Base-by-base conservation (phyloP, 768 basidiomycete genomes). In the Clitopilus passeckerianus region DNA sequence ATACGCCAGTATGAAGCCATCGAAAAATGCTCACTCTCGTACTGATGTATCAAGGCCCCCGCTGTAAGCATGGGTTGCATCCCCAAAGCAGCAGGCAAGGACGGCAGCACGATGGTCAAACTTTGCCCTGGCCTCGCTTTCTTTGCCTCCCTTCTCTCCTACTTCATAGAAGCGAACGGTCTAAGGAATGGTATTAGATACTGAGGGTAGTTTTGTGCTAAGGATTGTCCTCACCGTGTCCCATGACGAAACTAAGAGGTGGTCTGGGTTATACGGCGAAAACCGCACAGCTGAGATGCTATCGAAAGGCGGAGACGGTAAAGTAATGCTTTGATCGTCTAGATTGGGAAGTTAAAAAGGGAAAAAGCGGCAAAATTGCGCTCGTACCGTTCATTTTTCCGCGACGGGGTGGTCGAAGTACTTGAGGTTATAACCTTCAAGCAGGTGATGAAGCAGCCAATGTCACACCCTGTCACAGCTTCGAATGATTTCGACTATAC, bases 61-160 rank as follows among this genome's bases (percentile, higher is more conserved):
- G 59, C 90, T 94, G 68, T 86, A 98, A 0, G 81, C 94, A 59
- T 84, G 82, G 6, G 74, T 74, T 0, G 77, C 80, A 60, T 91
- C 87, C 1, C 78, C 80, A 71, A 93, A 98, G 57, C 85, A 78
- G 63, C 89, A 89, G 1, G 89, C 83, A n/a, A 98, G 79, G 9
- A 98, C 88, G 0, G 95, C 91, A 5, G 93, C 93, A 18, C 92
- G 85, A 60, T 96, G 91, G 50, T 93, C 89, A 65, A 91, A 93
- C 64, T 91, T 93, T n/a, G 85, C 81, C 65, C 86, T 86, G 65
- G 84, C 81, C 58, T 87, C 84, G 66, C 86, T 86, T 27, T 83
- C 71, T 63, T 65, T 85, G 64, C 64, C 85, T 73, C 75, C 88
- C 77, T 65, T 85, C 67, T 67, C 86, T 63, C 68, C 90, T 69